These are phyloP conservation scores for Chytridium lagenaria DNA, from an alignment of 371 early-diverging fungal species.

Conservation along the genomic window DNA sequence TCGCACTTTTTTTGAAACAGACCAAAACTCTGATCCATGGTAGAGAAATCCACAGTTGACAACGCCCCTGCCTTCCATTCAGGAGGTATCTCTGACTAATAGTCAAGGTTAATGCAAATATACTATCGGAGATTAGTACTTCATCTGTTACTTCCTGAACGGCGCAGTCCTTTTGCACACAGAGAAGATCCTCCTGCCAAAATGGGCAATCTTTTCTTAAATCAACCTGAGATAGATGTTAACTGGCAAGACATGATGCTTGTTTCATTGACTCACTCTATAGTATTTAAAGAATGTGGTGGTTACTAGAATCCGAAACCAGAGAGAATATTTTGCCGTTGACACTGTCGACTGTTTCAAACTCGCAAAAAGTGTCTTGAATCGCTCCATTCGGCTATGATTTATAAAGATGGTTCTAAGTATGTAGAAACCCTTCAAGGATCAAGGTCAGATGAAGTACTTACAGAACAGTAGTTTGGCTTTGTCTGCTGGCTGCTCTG, in stretches of 20 bases:
- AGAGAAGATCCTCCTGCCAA: constrained; percentile 85
- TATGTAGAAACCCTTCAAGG: neutral
- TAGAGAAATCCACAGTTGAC: constrained; percentile 44
- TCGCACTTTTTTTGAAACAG: constrained; percentile 58
- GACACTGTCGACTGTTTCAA: constrained; percentile 73
- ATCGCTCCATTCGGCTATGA: constrained; percentile 72
- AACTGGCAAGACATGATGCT: neutral
- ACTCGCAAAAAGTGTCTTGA: constrained; percentile 84
- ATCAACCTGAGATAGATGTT: constrained; percentile 68
- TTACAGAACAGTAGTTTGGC: constrained; percentile 12
- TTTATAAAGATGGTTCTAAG: neutral
- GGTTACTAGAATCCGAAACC: constrained; percentile 74
- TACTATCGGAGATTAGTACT: constrained; percentile 43
- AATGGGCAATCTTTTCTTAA: constrained; percentile 91
- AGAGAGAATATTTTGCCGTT: constrained; percentile 65
- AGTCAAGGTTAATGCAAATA: neutral
- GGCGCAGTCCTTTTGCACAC: constrained; percentile 85
- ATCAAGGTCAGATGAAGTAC: neutral
- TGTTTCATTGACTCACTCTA: constrained; percentile 60
- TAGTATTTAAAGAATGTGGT: constrained; percentile 89
- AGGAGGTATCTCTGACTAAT: constrained; percentile 52
- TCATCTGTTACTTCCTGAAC: constrained; percentile 79
- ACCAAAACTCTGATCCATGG: constrained; percentile 6
- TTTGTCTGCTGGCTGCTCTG: too few relatives aligned
- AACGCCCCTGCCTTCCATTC: constrained; percentile 47